Evolutionary conservation across 2,329 filamentous ascomycete genomes (phyloP).

Genomic region (Epichloe aotearoae): DNA sequence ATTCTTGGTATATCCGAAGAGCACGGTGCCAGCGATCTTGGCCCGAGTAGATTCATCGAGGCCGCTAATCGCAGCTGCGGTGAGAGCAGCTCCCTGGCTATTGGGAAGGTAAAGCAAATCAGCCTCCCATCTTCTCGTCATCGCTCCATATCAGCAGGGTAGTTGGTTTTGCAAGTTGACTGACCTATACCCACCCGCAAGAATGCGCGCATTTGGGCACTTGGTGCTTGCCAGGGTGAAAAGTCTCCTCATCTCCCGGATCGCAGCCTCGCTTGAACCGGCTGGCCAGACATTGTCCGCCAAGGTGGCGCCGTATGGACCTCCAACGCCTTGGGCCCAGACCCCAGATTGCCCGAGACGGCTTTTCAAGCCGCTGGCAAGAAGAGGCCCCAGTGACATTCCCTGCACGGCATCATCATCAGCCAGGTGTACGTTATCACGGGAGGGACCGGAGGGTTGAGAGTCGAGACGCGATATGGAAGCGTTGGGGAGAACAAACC

Average conservation of each 20-base stretch:
- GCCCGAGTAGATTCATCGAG: conserved; percentile 16
- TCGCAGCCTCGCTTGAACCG: conserved; percentile 24
- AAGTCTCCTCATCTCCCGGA: conserved; percentile 26
- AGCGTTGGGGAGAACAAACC: conserved; percentile 14
- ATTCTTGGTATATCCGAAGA: conserved; percentile 31
- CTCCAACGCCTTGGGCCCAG: conserved; percentile 32
- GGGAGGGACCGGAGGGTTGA: too few relatives aligned
- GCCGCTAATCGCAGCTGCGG: conserved; percentile 25
- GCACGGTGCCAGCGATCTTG: conserved; percentile 23
- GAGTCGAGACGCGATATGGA: background rate
- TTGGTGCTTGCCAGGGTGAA: conserved; percentile 26
- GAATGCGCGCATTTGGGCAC: conserved; percentile 29
- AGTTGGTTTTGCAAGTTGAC: background rate
- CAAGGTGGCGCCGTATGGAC: conserved; percentile 23
- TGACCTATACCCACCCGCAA: conserved; percentile 26
- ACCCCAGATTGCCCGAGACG: conserved; percentile 14
- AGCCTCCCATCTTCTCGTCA: background rate
- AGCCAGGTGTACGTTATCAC: too few relatives aligned
- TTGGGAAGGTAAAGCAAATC: background rate
- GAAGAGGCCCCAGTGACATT: conserved; percentile 12
- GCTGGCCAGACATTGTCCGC: conserved; percentile 23
- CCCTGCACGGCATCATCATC: background rate
- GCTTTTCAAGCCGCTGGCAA: conserved; percentile 16
- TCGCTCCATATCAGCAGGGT: background rate
- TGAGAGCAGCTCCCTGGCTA: conserved; percentile 30